Base-by-base conservation (phyloP, 805 yeast genomes). In the Yarrowia osloensis region DNA sequence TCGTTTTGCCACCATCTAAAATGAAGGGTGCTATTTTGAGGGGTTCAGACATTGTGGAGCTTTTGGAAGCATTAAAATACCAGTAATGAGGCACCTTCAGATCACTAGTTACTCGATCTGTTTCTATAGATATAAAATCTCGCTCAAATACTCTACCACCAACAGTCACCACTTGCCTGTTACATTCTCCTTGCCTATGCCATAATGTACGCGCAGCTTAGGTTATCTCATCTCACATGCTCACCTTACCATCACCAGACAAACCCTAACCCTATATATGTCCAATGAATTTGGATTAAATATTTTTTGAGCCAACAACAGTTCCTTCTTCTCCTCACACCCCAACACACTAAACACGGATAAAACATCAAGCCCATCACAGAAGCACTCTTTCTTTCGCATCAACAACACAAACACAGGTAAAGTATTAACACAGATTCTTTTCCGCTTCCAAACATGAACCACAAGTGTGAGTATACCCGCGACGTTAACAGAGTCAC, bases 381-480 rank as follows among this genome's bases (percentile, higher is more conserved):
- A 28, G 13, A 49, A 29, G 37, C 39, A 24, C 12, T 19, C 3
- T 28, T 24, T 15, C 15, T n/a, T 9, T n/a, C 54, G 35, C 55
- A 28, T 19, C 13, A 28, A 29, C n/a, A 31, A 19, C 49, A 55
- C 47, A 55, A n/a, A 40, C 8, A 39, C 47, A 57, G 63, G 63
- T 57, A 57, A 26, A 57, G 63, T 57, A 57, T 57, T 57, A 57
- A 57, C 63, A 57, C 63, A 57, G 63, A 35, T 37, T 39, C 37
- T 28, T 40, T 40, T 26, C 46, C 19, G 26, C 24, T 28, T 8
- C 4, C 37, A 1, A 28, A n/a, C 3, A 57, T 39, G 49, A 57
- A 12, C 49, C 49, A 39, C 47, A 57, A 57, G 28, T 57, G 63
- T 57, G 49, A 57, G 63, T 57, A 57, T 40, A 15, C 12, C 42